These are phyloP conservation scores for Blastocystis sp. DNA, from an alignment of 352 stramenopile genomes.

Conservation along the genomic window DNA sequence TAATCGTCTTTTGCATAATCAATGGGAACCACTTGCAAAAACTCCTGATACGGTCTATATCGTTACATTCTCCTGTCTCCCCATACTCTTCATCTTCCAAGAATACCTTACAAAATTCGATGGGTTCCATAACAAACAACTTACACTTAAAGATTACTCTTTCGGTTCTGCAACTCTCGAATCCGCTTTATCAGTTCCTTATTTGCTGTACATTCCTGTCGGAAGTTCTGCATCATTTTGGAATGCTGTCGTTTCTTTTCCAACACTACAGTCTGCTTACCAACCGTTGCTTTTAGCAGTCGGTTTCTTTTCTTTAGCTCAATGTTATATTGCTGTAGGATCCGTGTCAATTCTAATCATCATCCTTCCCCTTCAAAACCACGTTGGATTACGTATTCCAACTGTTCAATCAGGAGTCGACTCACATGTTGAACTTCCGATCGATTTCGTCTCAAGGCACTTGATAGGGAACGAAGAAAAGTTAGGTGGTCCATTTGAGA, in stretches of 20 bases:
- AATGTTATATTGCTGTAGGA: slow-evolving; percentile 41
- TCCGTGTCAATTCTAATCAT: background rate
- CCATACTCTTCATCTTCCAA: slow-evolving; percentile 10
- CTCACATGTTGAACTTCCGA: background rate
- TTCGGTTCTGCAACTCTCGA: slow-evolving; percentile 29
- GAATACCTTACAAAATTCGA: slow-evolving; percentile 38
- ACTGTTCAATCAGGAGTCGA: background rate
- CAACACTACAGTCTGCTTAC: background rate
- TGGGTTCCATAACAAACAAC: slow-evolving; percentile 54
- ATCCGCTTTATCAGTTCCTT: slow-evolving; percentile 44
- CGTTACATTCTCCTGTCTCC: background rate
- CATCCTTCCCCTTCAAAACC: background rate
- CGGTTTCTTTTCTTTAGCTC: slow-evolving; percentile 51
- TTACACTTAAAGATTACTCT: background rate
- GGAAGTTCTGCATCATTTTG: slow-evolving; percentile 44
- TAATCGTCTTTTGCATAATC: background rate
- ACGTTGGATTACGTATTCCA: slow-evolving; percentile 20
- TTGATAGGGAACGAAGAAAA: slow-evolving; percentile 6
- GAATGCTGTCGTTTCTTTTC: slow-evolving; percentile 36
- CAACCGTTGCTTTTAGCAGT: background rate
- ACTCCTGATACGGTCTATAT: slow-evolving; percentile 51
- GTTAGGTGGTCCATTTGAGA: background rate
- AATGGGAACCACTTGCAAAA: slow-evolving; percentile 39
- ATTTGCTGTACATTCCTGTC: slow-evolving; percentile 29
- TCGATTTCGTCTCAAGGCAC: background rate